Evolutionary conservation across 2,329 filamentous ascomycete species (phyloP), one percentile per base, ranked within the genome.

Genomic region (Penicillium sp.): DNA sequence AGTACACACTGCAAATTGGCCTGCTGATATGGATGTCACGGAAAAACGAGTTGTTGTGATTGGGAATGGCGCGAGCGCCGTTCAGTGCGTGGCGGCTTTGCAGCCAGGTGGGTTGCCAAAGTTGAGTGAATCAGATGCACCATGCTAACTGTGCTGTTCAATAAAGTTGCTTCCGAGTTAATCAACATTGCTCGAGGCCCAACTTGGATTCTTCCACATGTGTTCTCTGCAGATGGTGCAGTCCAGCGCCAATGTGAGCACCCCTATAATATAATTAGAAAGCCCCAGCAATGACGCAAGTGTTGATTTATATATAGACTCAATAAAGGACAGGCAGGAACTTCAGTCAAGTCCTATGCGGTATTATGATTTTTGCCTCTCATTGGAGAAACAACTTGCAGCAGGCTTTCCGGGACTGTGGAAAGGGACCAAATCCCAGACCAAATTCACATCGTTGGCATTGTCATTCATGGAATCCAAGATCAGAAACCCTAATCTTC

Each of bases 1-100:
- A 14, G 67, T 73, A 35, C 73, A 75, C 47, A 71, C 72, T 4
- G 72, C 72, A 8, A 61, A 66, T 31, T 76, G 74, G 74, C 48
- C 47, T 3, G 26, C 24, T 22, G 42, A 55, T 2, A 34, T 34
- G 11, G 10, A 22, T 35, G 32, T 32, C 14, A 43, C 26, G 7
- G 51, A 35, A 13, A 57, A 55, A 34, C 35, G 40, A 3, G 40
- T 57, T 5, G 38, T 46, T 20, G 55, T 57, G 14, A 50, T 57
- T 32, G 55, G 55, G 5, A 55, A 55, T 37, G 55, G 55, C 18
- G 44, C 52, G n/a, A 50, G 45, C 14, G 52, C 52, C 7, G 29
- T 55, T 31, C 52, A 56, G 13, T 56, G 53, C 18, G 46, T 50
- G 16, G 53, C 53, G 11, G 47, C 53, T 22, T 32, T 56, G 26